These are phyloP conservation scores for Pistacia atlantica DNA, from an alignment of 345 rosid genomes.

Conservation along the genomic window DNA sequence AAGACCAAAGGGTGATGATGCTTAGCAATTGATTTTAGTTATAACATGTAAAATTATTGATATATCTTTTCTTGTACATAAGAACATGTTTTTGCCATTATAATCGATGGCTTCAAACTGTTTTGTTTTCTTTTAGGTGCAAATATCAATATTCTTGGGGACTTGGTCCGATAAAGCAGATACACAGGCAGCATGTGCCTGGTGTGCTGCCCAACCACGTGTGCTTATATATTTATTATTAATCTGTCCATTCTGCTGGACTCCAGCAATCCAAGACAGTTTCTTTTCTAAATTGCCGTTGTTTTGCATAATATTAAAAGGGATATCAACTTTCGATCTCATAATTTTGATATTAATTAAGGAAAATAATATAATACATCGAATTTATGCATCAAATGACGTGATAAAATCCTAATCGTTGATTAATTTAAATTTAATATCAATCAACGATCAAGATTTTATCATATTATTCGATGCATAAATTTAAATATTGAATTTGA, in stretches of 20 bases:
- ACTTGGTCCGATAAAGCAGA: neutral
- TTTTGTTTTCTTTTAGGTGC: neutral
- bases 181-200: slow-evolving; percentile 8
- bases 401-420: too few species aligned
- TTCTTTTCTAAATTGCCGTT: too few species aligned
- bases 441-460: too few species aligned
- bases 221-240: neutral
- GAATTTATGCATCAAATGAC: too few species aligned
- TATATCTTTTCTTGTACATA: too few species aligned
- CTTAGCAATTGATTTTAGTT: neutral
- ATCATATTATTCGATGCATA: too few species aligned
- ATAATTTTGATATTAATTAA: slow-evolving; percentile 6
- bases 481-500: neutral
- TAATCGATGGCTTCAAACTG: neutral
- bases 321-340: slow-evolving; percentile 1
- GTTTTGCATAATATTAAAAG: neutral
- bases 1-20: neutral
- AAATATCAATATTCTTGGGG: neutral
- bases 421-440: too few species aligned
- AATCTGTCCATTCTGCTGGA: neutral
- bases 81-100: too few species aligned
- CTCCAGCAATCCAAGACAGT: neutral
- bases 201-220: slow-evolving; percentile 6
- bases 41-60: neutral
- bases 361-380: too few species aligned